Base-by-base conservation (phyloP, 441 rosid genomes). In the Metrosideros polymorpha region DNA sequence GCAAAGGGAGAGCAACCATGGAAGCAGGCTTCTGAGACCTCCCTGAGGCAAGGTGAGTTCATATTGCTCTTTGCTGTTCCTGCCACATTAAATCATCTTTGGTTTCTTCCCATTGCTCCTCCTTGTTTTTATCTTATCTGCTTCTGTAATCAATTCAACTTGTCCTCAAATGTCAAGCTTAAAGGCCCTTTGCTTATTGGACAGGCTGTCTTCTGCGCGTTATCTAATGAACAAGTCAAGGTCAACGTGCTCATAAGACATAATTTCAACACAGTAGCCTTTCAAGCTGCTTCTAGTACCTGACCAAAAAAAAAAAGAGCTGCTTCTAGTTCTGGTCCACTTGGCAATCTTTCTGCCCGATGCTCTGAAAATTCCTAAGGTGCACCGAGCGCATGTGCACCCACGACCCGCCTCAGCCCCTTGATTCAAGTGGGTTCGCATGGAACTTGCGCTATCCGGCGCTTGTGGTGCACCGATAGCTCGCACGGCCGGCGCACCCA, bases 1-100 rank as follows among this genome's bases (percentile, higher is more conserved):
- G 49, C 82, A 27, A 87, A 84, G 61, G 86, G 86, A 12, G 86
- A 84, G 89, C 89, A 87, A 30, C 86, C 89, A 22, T 32, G 84
- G 39, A 87, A 79, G 42, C 89, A 87, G 12, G 63, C 66, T 25
- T 77, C 86, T 42, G 88, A 63, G 71, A 59, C 82, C 42, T 86
- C 88, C 35, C 82, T 76, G 22, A 87, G 47, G 86, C 85, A 43
- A 39, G 85, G 76, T 10, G 85, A 83, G 85, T 32, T 43, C 88
- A 86, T 86, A 13, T 9, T 52, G 47, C 79, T 71, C 79, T 24
- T 6, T 22, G 79, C 79, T 71, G 42, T 39, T 22, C 79, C 79
- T 24, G 3, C n/a, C 47, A 42, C 79, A 39, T 71, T 71, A 39
- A 71, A 71, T 71, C 79, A 71, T 25, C 79, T 71, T 71, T 25